phyloP scores from a whole-genome alignment of 768 basidiomycete genomes.

The Boletus pseudo-olivaceus region DNA sequence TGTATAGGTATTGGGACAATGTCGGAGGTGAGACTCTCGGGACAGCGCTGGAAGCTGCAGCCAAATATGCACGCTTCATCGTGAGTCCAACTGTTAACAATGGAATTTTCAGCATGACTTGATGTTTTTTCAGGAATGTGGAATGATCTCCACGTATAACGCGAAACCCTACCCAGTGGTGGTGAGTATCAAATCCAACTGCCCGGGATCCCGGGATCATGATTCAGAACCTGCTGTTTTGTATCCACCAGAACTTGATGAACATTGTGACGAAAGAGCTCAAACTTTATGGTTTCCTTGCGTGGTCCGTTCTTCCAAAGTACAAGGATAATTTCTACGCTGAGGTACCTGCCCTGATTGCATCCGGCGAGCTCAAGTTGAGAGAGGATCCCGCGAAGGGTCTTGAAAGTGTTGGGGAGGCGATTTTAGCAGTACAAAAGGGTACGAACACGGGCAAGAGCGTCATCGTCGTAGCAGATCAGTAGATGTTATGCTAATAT shows the following conservation, averaged over 20 bases:
- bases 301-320: constrained; percentile 28
- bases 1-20: constrained; percentile 14
- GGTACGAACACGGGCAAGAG: constrained; percentile 36
- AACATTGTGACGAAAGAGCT: constrained; percentile 39
- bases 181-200: constrained; percentile 2
- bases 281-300: constrained; percentile 44
- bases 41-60: constrained; percentile 46
- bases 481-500: not conserved
- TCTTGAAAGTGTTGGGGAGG: constrained; percentile 39
- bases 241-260: constrained; percentile 33
- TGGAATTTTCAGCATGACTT: not conserved
- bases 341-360: constrained; percentile 39
- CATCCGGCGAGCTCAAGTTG: constrained; percentile 45
- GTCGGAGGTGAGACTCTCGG: constrained; percentile 61
- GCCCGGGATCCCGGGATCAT: too few relatives aligned
- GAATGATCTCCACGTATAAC: constrained; percentile 19
- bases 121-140: constrained; percentile 30
- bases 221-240: constrained; percentile 7
- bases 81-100: constrained; percentile 14
- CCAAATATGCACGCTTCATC: constrained; percentile 46
- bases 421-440: constrained; percentile 34
- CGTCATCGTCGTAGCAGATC: constrained; percentile 10
- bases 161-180: constrained; percentile 4
- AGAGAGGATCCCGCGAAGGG: constrained; percentile 44
- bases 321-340: constrained; percentile 42